These are phyloP conservation scores for Rhytidiadelphus loreus DNA, from an alignment of 225 moss, liverwort and hornwort genomes.

Conservation along the genomic window DNA sequence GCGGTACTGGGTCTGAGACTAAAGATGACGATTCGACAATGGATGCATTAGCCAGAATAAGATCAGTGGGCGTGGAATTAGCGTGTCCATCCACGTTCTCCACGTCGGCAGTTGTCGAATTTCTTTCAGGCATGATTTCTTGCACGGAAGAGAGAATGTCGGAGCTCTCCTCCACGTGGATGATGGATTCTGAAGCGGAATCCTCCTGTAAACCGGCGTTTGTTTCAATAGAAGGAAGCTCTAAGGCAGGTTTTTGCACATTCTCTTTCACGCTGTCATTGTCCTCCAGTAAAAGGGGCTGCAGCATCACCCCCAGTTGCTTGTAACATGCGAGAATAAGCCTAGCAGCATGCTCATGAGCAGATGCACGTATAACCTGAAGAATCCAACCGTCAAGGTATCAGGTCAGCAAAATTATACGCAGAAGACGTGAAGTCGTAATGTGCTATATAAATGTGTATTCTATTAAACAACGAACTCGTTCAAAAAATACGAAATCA, in stretches of 20 bases:
- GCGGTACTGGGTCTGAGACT: conserved; percentile 37
- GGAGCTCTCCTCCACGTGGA: not conserved
- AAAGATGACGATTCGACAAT: conserved; percentile 10
- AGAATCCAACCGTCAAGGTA: not conserved
- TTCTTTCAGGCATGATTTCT: not conserved
- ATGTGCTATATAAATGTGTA: not conserved
- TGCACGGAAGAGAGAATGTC: not conserved
- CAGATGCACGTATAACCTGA: conserved; percentile 86
- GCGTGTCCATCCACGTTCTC: not conserved
- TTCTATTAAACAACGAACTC: not conserved
- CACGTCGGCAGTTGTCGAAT: not conserved
- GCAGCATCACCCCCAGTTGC: conserved; percentile 71
- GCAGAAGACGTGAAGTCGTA: not conserved
- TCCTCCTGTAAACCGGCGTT: conserved; percentile 7
- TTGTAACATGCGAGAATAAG: conserved; percentile 82
- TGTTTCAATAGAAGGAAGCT: conserved; percentile 42
- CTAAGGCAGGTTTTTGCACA: conserved; percentile 37
- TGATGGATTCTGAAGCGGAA: conserved; percentile 1
- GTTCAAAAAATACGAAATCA: not conserved
- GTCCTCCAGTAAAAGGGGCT: conserved; percentile 64
- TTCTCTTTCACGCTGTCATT: conserved; percentile 13
- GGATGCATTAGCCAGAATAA: conserved; percentile 19
- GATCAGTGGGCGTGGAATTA: conserved; percentile 5
- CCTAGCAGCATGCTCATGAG: conserved; percentile 95
- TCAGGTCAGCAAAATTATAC: not conserved